Percentiles rank a stretch among this genome's conserved stretches.
Conservation (phyloP, 495 filamentous ascomycete species). For the Oidiodendron maius region DNA sequence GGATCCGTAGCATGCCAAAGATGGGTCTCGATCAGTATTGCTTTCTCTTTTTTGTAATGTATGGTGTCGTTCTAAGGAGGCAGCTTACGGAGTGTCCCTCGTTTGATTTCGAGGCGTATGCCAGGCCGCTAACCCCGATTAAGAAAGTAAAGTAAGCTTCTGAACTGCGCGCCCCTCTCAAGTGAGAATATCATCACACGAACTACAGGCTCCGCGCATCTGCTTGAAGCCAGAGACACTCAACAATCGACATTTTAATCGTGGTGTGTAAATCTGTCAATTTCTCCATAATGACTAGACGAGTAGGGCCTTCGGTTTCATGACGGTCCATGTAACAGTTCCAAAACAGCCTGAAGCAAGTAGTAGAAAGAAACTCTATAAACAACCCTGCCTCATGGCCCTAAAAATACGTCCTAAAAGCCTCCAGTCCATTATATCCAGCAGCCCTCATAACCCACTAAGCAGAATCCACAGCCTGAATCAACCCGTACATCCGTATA, state of each 20-base stretch:
- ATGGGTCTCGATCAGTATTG: too few species aligned
- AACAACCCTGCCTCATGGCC: constrained; percentile 10
- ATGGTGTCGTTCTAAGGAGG: too few species aligned
- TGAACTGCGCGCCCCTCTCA: too few species aligned
- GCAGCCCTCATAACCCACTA: constrained; percentile 5
- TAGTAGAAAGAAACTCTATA: constrained; percentile 9
- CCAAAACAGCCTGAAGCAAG: not conserved
- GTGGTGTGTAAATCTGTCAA: too few species aligned
- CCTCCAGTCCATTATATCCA: constrained; percentile 16
- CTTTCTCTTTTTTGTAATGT: too few species aligned
- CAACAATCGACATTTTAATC: too few species aligned
- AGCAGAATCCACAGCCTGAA: constrained; percentile 2
- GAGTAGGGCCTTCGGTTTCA: not conserved
- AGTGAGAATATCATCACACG: too few species aligned
- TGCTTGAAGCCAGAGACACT: not conserved
- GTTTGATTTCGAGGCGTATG: too few species aligned
- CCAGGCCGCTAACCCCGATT: too few species aligned
- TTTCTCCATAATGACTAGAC: not conserved
- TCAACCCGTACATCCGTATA: not conserved
- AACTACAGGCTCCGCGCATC: not conserved
- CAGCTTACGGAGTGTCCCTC: too few species aligned
- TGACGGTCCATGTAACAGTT: not conserved
- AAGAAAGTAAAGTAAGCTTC: too few species aligned
- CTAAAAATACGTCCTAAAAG: constrained; percentile 17
- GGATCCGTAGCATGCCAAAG: too few species aligned